Percentiles rank a stretch among this genome's conserved stretches.
Conservation (phyloP, 768 basidiomycete species). For the Boletus insuetus region DNA sequence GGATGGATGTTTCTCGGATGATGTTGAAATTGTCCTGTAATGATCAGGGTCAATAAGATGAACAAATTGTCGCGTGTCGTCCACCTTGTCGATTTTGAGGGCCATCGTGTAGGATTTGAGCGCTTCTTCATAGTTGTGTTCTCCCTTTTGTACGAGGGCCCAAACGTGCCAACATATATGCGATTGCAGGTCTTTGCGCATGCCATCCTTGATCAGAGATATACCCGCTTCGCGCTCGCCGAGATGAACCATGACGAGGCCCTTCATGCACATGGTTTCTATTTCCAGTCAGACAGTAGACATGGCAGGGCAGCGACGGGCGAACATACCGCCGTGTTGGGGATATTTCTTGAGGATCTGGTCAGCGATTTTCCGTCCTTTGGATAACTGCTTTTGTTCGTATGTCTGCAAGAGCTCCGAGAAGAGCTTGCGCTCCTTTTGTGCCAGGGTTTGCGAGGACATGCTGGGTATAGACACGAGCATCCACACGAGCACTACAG, state of each 20-base stretch:
- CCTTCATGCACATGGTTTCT: slow-evolving; percentile 98
- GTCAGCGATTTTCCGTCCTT: slow-evolving; percentile 88
- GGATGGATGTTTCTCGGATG: slow-evolving; percentile 82
- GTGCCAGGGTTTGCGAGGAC: slow-evolving; percentile 47
- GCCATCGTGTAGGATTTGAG: slow-evolving; percentile 91
- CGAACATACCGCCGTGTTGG: slow-evolving; percentile 87
- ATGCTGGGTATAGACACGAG: slow-evolving; percentile 7
- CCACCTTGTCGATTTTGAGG: slow-evolving; percentile 82
- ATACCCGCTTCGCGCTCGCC: slow-evolving; percentile 78
- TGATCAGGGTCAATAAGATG: neutral
- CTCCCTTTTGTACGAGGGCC: slow-evolving; percentile 90
- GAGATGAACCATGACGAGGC: slow-evolving; percentile 79
- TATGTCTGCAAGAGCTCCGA: slow-evolving; percentile 84
- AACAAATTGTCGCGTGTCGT: slow-evolving; percentile 13
- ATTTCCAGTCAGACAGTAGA: slow-evolving; percentile 3
- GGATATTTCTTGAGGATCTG: slow-evolving; percentile 94
- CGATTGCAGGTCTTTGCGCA: slow-evolving; percentile 75
- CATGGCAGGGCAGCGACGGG: neutral
- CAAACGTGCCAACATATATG: slow-evolving; percentile 99
- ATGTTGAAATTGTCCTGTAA: slow-evolving; percentile 90
- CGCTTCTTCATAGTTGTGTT: slow-evolving; percentile 94
- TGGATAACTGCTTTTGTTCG: slow-evolving; percentile 85
- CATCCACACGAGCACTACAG: no score
- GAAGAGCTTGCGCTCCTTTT: slow-evolving; percentile 84
- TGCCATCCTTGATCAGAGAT: slow-evolving; percentile 80